Evolutionary conservation across 257 asterid species (phyloP).

Genomic region (Ocimum tenuiflorum): DNA sequence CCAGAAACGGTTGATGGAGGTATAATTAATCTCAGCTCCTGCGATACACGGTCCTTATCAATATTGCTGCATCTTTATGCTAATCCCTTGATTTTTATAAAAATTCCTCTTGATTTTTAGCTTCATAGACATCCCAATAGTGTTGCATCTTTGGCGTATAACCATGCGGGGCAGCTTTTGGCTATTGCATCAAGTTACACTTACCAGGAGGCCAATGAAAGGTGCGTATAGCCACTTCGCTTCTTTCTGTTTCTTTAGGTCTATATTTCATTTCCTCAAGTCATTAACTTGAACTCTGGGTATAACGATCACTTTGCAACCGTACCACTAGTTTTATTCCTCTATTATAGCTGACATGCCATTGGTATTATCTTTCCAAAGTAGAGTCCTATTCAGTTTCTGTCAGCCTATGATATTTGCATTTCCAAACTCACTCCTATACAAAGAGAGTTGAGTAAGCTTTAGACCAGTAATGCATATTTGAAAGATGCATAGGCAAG

Average conservation of each 20-base stretch:
- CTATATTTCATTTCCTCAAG: not conserved
- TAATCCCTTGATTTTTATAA: not conserved
- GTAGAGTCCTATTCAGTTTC: too few relatives aligned
- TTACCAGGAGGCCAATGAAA: conserved; percentile 72
- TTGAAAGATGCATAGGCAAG: too few relatives aligned
- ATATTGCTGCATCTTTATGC: too few relatives aligned
- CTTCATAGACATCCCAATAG: conserved; percentile 53
- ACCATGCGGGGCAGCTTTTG: conserved; percentile 55
- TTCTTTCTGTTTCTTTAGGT: not conserved
- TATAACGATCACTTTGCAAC: not conserved
- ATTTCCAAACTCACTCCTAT: too few relatives aligned
- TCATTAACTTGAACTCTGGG: not conserved
- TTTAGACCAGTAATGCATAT: too few relatives aligned
- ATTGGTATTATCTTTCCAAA: too few relatives aligned
- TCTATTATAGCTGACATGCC: not conserved
- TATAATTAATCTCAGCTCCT: conserved; percentile 23
- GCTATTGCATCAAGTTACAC: conserved; percentile 75
- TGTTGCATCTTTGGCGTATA: conserved; percentile 68
- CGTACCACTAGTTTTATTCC: not conserved
- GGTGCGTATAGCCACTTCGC: conserved; percentile 29
- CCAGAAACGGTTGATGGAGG: conserved; percentile 66
- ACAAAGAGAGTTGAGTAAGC: not conserved
- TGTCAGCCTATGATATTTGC: too few relatives aligned
- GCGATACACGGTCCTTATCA: not conserved
- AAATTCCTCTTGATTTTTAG: conserved; percentile 33